phyloP scores from a whole-genome alignment of 139 green algal species.

The Asterochloris erici region DNA sequence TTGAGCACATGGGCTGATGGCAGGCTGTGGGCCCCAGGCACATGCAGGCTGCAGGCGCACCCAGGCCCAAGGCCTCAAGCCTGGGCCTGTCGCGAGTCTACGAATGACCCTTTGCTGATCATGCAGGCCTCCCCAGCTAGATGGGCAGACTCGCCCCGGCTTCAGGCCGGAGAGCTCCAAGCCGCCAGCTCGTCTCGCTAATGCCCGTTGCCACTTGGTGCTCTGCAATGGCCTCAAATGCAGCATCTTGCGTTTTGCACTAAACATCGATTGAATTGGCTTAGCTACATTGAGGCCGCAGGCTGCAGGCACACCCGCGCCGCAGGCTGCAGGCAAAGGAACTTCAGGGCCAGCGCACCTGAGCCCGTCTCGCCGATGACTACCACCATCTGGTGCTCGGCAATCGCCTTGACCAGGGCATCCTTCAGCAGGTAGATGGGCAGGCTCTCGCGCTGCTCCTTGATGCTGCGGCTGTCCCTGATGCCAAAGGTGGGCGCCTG shows the following conservation, averaged over 20 bases:
- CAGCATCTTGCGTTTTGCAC: constrained; percentile 67
- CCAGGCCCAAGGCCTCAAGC: too few species aligned
- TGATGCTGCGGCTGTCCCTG: constrained; percentile 82
- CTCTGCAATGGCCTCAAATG: constrained; percentile 84
- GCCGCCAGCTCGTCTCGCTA: constrained; percentile 68
- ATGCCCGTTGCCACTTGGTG: constrained; percentile 89
- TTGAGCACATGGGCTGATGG: too few species aligned
- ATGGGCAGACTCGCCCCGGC: too few species aligned
- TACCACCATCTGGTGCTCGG: constrained; percentile 87
- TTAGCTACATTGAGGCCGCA: neutral
- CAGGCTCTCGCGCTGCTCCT: constrained; percentile 92
- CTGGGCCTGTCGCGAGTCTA: too few species aligned
- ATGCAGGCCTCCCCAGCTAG: too few species aligned
- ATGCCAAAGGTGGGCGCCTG: constrained; percentile 82
- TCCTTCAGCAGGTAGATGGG: constrained; percentile 94
- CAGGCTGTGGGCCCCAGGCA: too few species aligned
- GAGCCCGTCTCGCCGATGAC: constrained; percentile 88
- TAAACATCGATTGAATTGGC: too few species aligned
- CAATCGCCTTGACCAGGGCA: constrained; percentile 85
- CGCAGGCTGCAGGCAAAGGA: too few species aligned
- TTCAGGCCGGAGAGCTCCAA: too few species aligned
- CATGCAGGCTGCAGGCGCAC: neutral
- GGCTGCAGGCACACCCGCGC: neutral
- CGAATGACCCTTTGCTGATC: too few species aligned
- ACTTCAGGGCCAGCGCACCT: too few species aligned